Evolutionary conservation across 495 filamentous ascomycete genomes (phyloP).

Genomic region (Pyrenula massariospora): DNA sequence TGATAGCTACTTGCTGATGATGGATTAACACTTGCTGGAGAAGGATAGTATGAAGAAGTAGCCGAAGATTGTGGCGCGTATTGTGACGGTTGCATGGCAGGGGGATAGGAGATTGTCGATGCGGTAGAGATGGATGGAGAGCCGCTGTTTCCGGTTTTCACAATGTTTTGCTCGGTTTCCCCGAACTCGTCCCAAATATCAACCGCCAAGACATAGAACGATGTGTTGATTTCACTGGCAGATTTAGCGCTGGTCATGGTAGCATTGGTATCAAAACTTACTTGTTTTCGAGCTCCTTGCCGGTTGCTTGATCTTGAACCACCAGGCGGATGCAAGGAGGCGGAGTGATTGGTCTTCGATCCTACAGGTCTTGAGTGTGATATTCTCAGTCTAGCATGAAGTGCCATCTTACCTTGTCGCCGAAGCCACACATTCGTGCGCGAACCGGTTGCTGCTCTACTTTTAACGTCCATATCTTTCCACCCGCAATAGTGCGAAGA

Average conservation of each 20-base stretch:
- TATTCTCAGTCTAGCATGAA: not conserved
- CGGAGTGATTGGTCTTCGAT: slow-evolving; percentile 90
- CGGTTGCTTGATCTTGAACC: slow-evolving; percentile 64
- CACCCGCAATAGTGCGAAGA: slow-evolving; percentile 27
- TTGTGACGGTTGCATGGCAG: slow-evolving; percentile 7
- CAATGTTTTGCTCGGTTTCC: slow-evolving; percentile 82
- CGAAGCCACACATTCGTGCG: slow-evolving; percentile 97
- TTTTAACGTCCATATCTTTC: slow-evolving; percentile 52
- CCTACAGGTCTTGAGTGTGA: slow-evolving; percentile 33
- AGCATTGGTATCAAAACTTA: too few relatives aligned
- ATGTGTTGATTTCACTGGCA: slow-evolving; percentile 62
- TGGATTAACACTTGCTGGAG: not conserved
- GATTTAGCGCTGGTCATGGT: too few relatives aligned
- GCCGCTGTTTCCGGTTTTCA: slow-evolving; percentile 55
- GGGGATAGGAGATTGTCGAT: slow-evolving; percentile 65
- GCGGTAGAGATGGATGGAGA: slow-evolving; percentile 85
- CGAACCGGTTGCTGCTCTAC: slow-evolving; percentile 89
- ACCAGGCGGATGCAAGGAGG: slow-evolving; percentile 85
- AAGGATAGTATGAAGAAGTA: not conserved
- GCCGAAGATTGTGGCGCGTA: not conserved
- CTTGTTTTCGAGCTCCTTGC: slow-evolving; percentile 85
- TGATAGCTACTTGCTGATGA: slow-evolving; percentile 1
- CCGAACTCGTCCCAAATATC: slow-evolving; percentile 85
- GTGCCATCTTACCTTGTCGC: slow-evolving; percentile 67
- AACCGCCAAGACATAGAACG: slow-evolving; percentile 85